Evolutionary conservation across 2,329 filamentous ascomycete species (phyloP), one percentile per base, ranked within the genome.

Genomic region (Apiospora rasikravindrae): DNA sequence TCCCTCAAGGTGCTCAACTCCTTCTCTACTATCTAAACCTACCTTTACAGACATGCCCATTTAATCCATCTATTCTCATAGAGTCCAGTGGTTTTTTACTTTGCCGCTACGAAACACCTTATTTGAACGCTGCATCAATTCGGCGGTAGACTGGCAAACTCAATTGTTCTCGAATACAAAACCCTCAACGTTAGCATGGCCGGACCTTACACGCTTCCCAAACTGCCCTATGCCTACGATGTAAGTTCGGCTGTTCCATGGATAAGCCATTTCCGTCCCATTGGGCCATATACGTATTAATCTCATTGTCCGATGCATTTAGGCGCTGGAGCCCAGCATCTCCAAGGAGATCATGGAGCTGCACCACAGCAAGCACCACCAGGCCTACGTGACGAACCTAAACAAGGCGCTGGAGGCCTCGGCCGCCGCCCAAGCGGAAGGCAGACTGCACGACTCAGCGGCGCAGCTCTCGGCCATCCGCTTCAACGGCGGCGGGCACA

Each of bases 401-500:
- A 95, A 95, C 84, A 86, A 85, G 71, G 90, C 91, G 0, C 84
- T 94, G 70, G 83, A 86, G 77, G 86, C 88, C 19, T 91, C 93
- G 74, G 83, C 86, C 69, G 82, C 86, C 5, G 90, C 91, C 22
- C 83, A 88, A 2, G 80, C 85, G 10, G 85, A 86, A 72, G 82
- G 86, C 67, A 88, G 91, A 33, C 83, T 86, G 53, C 85, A 86
- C 75, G 89, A 94, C 76, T 87, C 93, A 70, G 84, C 89, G 5
- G 83, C 86, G 4, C 91, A 94, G 76, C 88, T 94, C 71, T 84
- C 88, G 24, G 89, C 89, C 74, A 91, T 97, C 84, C 93, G 92
- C 78, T 98, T 97, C 88, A 94, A 97, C 81, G 95, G 93, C 68
- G 95, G 95, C 61, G 95, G 95, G 8, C 95, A 98, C 86, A 92